Base-by-base conservation (phyloP, 2,329 filamentous ascomycete genomes). In the Apiospora hydei region DNA sequence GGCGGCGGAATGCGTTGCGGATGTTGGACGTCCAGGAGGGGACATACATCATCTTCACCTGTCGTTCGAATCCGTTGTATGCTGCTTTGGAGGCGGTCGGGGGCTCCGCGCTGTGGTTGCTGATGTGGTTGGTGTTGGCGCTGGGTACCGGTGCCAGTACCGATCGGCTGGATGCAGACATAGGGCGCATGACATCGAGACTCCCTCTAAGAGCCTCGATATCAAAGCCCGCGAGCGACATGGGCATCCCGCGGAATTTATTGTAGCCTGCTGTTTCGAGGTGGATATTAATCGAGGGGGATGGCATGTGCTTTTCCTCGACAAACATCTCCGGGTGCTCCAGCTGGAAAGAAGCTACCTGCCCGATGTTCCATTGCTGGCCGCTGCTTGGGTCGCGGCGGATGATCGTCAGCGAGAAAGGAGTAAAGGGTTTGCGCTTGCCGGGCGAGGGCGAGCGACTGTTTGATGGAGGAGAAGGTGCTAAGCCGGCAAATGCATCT, bases 351-450 rank as follows among this genome's bases (percentile, higher is more conserved):
- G 88, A 89, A 1, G 86, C 87, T 68, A 94, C 87, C 71, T 86
- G 90, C 30, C 91, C 93, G 16, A 95, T 87, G 77, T 95, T 95
- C 92, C 92, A 94, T 80, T 95, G 93, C 71, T 86, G 86, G 10
- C 90, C 90, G 11, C 91, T 89, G 30, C 87, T 85, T 0, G 92
- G 92, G 78, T 95, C 91, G 74, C 93, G 89, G n/a, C 93, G 90
- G 76, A 95, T 94, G 18, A 95, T 81, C 0, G 90, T 91, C 18
- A 91, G 82, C 2, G 85, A 86, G 74, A 89, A 90, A 0, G 87
- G 85, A 0, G 82, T 80, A 67, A 83, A 80, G 8, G 80, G 76
- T 30, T 77, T 79, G 67, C 75, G 78, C 70, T 82, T 84, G 34
- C 74, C 78, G 3, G 84, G 84, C 0, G 84, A 85, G 0, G 81